A percentile compares a stretch with the other conserved stretches of the same genome.
Evolutionary conservation across 1,139 yeast genomes (phyloP).

Genomic region (Zygosaccharomyces sapae): DNA sequence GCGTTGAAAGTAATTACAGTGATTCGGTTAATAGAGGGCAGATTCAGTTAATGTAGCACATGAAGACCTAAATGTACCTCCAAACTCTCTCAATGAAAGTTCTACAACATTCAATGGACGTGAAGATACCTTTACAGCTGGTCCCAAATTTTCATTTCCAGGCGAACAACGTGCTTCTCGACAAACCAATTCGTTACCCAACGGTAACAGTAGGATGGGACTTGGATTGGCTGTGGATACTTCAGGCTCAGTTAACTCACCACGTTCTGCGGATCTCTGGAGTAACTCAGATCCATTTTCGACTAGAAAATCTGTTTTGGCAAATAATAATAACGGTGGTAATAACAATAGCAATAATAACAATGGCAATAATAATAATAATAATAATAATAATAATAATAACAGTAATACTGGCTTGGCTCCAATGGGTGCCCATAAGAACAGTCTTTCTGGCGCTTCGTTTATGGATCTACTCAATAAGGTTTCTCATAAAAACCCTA

Average conservation of each 20-base stretch:
- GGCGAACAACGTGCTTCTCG: not conserved
- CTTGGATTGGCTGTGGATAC: constrained; percentile 4
- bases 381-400: too few relatives aligned
- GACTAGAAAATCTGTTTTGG: not conserved
- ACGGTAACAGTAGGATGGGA: not conserved
- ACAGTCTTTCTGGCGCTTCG: constrained; percentile 32
- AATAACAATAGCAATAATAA: too few relatives aligned
- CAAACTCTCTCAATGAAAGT: not conserved
- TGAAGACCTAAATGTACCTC: not conserved
- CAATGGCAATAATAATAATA: too few relatives aligned
- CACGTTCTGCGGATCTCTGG: constrained; percentile 2
- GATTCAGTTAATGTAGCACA: constrained; percentile 3
- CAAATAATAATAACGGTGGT: too few relatives aligned
- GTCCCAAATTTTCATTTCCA: constrained; percentile 1
- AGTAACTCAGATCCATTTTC: not conserved
- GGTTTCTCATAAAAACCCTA: constrained; percentile 20
- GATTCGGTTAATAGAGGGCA: not conserved
- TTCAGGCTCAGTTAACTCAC: constrained; percentile 1
- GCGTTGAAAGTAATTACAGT: constrained; percentile 3
- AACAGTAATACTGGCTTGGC: not conserved
- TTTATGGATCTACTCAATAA: constrained; percentile 35
- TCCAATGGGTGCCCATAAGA: constrained; percentile 20
- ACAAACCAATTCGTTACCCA: not conserved
- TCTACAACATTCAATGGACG: not conserved
- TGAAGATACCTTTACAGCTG: not conserved